Percentiles rank a stretch among this genome's conserved stretches.
Evolutionary conservation across 805 yeast genomes (phyloP).

Genomic region (Torulaspora gathmanii): DNA sequence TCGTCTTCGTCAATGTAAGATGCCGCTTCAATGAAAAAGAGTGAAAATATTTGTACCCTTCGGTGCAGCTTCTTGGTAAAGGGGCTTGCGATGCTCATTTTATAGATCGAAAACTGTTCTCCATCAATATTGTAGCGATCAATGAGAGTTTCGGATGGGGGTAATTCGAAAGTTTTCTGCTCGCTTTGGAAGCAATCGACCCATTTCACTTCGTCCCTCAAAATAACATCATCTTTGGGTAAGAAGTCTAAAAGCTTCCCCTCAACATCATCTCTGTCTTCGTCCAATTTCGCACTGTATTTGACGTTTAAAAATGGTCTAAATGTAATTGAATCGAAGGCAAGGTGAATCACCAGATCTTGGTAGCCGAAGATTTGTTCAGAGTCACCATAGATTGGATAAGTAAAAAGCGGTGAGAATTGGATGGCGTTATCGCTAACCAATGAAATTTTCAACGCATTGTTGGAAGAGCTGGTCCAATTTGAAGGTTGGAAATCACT

Average conservation of each 20-base stretch:
- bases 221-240: conserved; percentile 52
- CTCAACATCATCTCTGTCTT: conserved; percentile 56
- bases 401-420: conserved; percentile 78
- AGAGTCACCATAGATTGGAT: conserved; percentile 88
- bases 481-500: conserved; percentile 51
- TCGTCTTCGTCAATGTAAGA: conserved; percentile 77
- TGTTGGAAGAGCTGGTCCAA: conserved; percentile 75
- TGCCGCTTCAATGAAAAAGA: conserved; percentile 91
- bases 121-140: conserved; percentile 35
- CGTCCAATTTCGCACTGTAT: conserved; percentile 50
- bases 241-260: conserved; percentile 51
- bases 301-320: conserved; percentile 65
- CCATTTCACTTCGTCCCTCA: conserved; percentile 68
- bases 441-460: conserved; percentile 54
- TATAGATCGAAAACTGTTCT: conserved; percentile 49
- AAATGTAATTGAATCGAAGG: conserved; percentile 71
- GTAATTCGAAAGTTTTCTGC: conserved; percentile 39
- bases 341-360: conserved; percentile 57
- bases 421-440: conserved; percentile 56
- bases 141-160: conserved; percentile 37
- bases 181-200: conserved; percentile 50
- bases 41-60: conserved; percentile 71
- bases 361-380: conserved; percentile 85
- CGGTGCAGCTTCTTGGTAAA: conserved; percentile 51
- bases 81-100: conserved; percentile 29